These are phyloP conservation scores for Naganishia friedmannii DNA, from an alignment of 768 basidiomycete genomes.

Conservation along the genomic window DNA sequence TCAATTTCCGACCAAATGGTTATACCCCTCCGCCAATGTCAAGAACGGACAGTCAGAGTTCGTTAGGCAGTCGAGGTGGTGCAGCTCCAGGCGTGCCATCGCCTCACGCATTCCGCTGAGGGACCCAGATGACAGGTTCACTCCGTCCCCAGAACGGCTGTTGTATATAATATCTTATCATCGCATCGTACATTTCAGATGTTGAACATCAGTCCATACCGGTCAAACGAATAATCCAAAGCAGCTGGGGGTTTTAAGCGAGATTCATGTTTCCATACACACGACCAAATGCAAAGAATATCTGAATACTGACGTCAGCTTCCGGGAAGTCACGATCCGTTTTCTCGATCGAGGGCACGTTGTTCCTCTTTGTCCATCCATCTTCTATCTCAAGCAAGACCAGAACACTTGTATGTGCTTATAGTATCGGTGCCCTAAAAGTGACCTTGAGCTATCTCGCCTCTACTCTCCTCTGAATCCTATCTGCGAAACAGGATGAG, in stretches of 20 bases:
- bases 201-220: background rate
- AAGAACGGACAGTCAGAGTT: constrained; percentile 16
- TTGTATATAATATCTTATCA: constrained; percentile 1
- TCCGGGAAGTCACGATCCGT: background rate
- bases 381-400: background rate
- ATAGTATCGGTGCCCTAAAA: background rate
- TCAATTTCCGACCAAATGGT: constrained; percentile 9
- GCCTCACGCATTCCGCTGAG: background rate
- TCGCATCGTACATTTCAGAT: constrained; percentile 4
- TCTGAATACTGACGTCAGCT: constrained; percentile 1
- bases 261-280: too few species aligned
- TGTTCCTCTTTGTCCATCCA: background rate
- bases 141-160: constrained; percentile 19
- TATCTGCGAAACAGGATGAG: constrained; percentile 7
- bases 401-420: too few species aligned
- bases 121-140: background rate
- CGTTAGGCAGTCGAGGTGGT: constrained; percentile 1
- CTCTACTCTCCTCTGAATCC: background rate
- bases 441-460: background rate
- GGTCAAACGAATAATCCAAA: too few species aligned
- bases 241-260: too few species aligned
- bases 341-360: background rate
- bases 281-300: too few species aligned
- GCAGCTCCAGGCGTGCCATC: background rate
- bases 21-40: constrained; percentile 22